Evolutionary conservation across 192 early-diverging fungal genomes (phyloP), one percentile per base, ranked within the genome.

Genomic region (Podila minutissima): DNA sequence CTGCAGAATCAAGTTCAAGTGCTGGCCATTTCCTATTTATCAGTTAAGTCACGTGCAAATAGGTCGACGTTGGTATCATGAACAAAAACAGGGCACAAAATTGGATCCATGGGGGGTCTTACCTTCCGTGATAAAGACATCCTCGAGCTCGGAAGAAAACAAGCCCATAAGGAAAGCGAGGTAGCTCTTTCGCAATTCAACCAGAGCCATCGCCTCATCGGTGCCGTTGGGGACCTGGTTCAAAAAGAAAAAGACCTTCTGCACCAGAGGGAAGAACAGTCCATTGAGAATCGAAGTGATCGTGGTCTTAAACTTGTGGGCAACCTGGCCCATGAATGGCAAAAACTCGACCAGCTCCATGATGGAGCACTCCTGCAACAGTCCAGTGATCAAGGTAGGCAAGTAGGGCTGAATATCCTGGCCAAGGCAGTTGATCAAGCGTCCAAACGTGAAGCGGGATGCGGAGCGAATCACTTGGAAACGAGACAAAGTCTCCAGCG

Each of bases 231-330:
- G 89, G 2, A 91, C 87, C 79, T 94, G 92, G 74, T 95, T 94
- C 49, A 97, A 86, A 67, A 95, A 95, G 48, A 86, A 87, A 72
- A 95, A 96, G 31, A 97, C 93, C 58, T 92, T 92, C 65, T 92
- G 91, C 5, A 95, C 85, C 26, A 97, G 84, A 2, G 96, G 95
- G 31, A 91, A 83, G 62, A 96, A 78, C 33, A 98, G 81, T 67
- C 94, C 92, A 82, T 93, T 87, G 74, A 95, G 68, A 58, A 93
- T 89, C 29, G 88, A 86, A 64, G 86, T 83, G 61, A 94, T 90
- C 59, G 86, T 84, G 61, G 92, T 91, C 87, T 96, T 95, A 86
- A 95, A 97, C 83, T 97, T 97, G 86, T 95, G 92, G n/a, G 93
- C 91, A 61, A 96, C 84, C 62, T 92, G 86, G 17, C 89, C 90